A percentile compares a stretch with the other conserved stretches of the same genome.
Conservation (phyloP, 2,329 filamentous ascomycete genomes). For the Calycina herbarum region DNA sequence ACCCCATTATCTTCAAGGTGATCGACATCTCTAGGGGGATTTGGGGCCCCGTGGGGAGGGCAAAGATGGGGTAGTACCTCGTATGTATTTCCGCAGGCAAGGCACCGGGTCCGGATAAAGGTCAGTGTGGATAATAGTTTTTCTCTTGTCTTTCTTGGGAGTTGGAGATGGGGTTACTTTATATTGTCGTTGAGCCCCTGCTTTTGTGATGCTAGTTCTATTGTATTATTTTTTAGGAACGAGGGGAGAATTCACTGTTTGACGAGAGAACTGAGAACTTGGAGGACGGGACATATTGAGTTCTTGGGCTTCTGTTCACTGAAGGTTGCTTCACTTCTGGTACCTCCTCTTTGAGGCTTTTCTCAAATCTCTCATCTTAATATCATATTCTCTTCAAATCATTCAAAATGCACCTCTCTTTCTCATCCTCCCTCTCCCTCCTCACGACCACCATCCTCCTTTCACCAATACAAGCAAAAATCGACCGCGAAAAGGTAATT, state of each 20-base stretch:
- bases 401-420: neutral
- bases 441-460: neutral
- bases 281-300: neutral
- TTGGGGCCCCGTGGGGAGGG: no score
- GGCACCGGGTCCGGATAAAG: no score
- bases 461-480: constrained; percentile 7
- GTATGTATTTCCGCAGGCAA: no score
- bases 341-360: neutral
- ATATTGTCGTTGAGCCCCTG: no score
- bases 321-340: neutral
- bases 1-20: no score
- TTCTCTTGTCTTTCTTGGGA: no score
- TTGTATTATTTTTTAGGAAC: neutral
- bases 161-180: no score
- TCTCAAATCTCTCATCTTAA: neutral
- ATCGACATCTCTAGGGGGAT: no score
- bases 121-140: no score
- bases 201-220: no score
- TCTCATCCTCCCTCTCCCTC: neutral
- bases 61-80: no score
- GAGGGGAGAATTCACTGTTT: neutral
- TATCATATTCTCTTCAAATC: no score
- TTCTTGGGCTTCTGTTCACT: neutral
- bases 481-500: constrained; percentile 26
- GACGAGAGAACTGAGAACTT: neutral